These are phyloP conservation scores for Crithidia acanthocephali DNA, from an alignment of 208 protist genomes.

Conservation along the genomic window DNA sequence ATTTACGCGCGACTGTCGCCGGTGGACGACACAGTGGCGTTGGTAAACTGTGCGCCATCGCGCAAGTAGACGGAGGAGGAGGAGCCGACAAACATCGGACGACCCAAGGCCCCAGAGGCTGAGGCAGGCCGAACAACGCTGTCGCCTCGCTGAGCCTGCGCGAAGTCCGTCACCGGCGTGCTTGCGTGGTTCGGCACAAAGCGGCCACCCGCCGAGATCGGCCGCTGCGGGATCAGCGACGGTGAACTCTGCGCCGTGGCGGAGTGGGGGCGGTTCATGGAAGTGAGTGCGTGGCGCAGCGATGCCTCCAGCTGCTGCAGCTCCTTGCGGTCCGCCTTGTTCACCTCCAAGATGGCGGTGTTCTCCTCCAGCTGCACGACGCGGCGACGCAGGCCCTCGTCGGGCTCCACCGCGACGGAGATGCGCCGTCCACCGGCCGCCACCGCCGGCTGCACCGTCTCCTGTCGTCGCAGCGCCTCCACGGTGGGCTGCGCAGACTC, in stretches of 20 bases:
- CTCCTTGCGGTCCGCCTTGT: conserved; percentile 83
- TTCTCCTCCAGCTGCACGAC: conserved; percentile 80
- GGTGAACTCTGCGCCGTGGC: conserved; percentile 4
- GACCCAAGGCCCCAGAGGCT: conserved; percentile 23
- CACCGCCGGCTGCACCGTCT: conserved; percentile 22
- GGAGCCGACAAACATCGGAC: conserved; percentile 68
- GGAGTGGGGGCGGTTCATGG: conserved; percentile 19
- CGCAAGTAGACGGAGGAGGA: conserved; percentile 53
- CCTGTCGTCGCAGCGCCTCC: conserved; percentile 43
- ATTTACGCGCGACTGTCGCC: conserved; percentile 11
- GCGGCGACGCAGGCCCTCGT: conserved; percentile 65
- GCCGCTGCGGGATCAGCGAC: conserved; percentile 36
- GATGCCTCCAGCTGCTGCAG: conserved; percentile 58
- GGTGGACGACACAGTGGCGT: conserved; percentile 57
- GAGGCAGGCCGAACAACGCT: conserved; percentile 7
- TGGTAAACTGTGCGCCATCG: conserved; percentile 50
- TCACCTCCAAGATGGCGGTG: conserved; percentile 63
- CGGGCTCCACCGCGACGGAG: conserved; percentile 44
- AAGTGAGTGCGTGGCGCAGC: conserved; percentile 37
- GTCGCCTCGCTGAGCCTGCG: not conserved
- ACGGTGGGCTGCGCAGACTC: conserved; percentile 49
- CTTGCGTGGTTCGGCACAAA: conserved; percentile 22
- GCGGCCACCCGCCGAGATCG: conserved; percentile 18
- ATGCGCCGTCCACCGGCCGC: conserved; percentile 26
- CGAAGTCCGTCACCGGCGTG: conserved; percentile 7